These are phyloP conservation scores for Anthracocystis setariae DNA, from an alignment of 1,284 basidiomycete species.

Conservation along the genomic window DNA sequence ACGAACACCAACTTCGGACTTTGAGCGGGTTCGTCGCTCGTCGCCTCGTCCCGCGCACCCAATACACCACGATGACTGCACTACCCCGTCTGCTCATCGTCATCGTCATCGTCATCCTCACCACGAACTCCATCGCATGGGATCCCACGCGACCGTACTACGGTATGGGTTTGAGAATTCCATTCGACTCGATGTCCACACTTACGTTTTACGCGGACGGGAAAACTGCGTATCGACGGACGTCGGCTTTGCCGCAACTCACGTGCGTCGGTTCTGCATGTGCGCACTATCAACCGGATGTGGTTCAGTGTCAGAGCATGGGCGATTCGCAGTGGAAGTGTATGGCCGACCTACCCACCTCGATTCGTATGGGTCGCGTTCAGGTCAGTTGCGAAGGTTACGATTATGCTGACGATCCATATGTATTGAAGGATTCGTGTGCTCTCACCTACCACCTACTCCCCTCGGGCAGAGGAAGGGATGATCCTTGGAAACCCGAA, in stretches of 20 bases:
- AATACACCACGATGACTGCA: too few relatives aligned
- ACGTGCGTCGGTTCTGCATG: conserved; percentile 83
- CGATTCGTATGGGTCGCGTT: conserved; percentile 81
- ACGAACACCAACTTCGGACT: too few relatives aligned
- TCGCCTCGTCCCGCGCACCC: too few relatives aligned
- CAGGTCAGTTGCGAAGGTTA: conserved; percentile 90
- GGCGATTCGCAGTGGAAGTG: conserved; percentile 76
- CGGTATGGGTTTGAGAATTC: conserved; percentile 32
- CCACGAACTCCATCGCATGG: too few relatives aligned
- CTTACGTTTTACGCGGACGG: conserved; percentile 81
- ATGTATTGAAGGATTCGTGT: conserved; percentile 76
- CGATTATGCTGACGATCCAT: conserved; percentile 79
- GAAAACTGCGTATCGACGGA: conserved; percentile 76
- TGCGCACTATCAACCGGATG: conserved; percentile 79
- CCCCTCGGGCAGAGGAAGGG: conserved; percentile 20
- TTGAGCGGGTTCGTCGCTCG: too few relatives aligned
- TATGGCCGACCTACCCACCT: conserved; percentile 84
- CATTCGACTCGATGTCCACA: conserved; percentile 72
- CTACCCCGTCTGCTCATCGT: too few relatives aligned
- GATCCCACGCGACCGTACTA: conserved; percentile 30
- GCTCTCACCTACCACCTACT: conserved; percentile 43
- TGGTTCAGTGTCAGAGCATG: conserved; percentile 82
- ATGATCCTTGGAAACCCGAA: conserved; percentile 25
- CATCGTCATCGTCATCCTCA: too few relatives aligned
- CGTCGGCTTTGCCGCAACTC: conserved; percentile 78